Evolutionary conservation across 306 rosid species (phyloP), one percentile per base, ranked within the genome.

Genomic region (Corylus heterophylla): DNA sequence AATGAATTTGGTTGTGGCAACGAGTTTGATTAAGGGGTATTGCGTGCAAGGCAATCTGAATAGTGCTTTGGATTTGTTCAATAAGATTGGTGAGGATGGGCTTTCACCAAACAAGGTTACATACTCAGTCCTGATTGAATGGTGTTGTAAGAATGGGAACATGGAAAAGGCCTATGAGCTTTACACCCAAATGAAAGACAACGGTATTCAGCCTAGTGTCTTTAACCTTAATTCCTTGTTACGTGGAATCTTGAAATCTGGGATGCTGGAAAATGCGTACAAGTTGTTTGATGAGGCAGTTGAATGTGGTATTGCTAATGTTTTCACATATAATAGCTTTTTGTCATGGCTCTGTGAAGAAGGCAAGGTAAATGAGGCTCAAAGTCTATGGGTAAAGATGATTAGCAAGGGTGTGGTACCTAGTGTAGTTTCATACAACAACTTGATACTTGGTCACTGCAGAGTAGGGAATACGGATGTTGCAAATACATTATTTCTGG

Each of bases 391-490:
- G 92, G 88, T 83, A 68, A 81, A 77, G 83, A 92, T 89, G 98
- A 67, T 78, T 49, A 42, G 63, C 71, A 84, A 71, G 59, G 95
- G 92, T 79, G 80, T 89, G 74, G 42, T 67, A 44, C 92, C 93
- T 61, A 81, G 83, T 17, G 55, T 83, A 3, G 89, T 81, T 81
- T 91, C 98, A 22, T 92, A 85, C 88, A 92, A 89, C 85, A 74
- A 71, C 83, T 85, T 89, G 82, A 90, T 90, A 63, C 86, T 81
- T 78, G 91, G 97, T 64, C 84, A 88, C 79, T 89, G 97, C 83
- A 86, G 78, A 79, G 79, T 54, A 56, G 89, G 91, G 55, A 73
- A 78, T 78, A 76, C 89, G 89, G 90, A 88, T 77, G 76, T 51
- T 13, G 96, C 97, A 37, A 63, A 68, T 48, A 66, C 49, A 61